phyloP scores from a whole-genome alignment of 148 eudicot species.

The Cornus suecica region DNA sequence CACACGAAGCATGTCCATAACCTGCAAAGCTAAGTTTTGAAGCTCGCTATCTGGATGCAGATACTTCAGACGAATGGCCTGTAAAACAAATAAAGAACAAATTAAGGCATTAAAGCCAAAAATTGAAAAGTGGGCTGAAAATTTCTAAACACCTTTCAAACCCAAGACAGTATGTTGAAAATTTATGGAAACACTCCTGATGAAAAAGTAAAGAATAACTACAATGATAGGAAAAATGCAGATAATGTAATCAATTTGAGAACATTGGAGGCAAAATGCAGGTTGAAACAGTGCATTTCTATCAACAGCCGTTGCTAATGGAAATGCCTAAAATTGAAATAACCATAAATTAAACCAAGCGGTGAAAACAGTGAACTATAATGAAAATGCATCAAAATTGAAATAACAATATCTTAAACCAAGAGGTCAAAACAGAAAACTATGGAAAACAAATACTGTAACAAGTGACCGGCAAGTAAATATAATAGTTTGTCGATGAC shows the following conservation, averaged over 20 bases:
- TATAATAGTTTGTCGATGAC: neutral
- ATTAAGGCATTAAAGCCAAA: constrained; percentile 10
- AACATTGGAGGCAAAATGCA: too few species aligned
- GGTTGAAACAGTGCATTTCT: too few species aligned
- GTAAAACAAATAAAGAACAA: constrained; percentile 25
- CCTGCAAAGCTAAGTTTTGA: constrained; percentile 67
- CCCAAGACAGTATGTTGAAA: constrained; percentile 4
- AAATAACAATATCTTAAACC: neutral
- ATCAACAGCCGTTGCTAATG: neutral
- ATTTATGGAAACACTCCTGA: neutral
- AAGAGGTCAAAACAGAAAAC: neutral
- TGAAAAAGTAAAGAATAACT: neutral
- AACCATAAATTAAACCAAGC: neutral
- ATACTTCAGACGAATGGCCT: constrained; percentile 84
- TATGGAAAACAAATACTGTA: neutral
- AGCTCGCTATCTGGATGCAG: constrained; percentile 89
- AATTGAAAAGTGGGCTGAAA: neutral
- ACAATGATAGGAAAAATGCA: too few species aligned
- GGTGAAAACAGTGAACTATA: neutral
- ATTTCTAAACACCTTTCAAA: constrained; percentile 1
- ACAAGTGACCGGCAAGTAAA: neutral
- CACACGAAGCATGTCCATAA: constrained; percentile 76
- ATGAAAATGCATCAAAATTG: neutral
- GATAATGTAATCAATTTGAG: too few species aligned
- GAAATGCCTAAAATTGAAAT: neutral